Base-by-base conservation (phyloP, 2,329 filamentous ascomycete genomes). In the Exophiala sideris region DNA sequence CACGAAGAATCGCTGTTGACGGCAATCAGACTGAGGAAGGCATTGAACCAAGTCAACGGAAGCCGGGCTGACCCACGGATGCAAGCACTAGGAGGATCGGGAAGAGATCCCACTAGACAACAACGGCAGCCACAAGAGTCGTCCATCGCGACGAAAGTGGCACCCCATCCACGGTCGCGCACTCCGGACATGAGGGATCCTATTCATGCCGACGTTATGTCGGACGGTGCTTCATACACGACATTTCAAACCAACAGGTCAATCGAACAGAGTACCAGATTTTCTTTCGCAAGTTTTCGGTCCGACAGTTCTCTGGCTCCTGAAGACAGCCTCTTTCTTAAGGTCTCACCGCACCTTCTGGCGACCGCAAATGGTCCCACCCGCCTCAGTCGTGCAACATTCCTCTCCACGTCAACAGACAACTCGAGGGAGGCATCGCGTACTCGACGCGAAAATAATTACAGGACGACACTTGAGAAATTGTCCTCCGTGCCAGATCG, bases 1-100 rank as follows among this genome's bases (percentile, higher is more conserved):
- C 77, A 80, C 62, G 78, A 81, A 65, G 76, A 80, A 56, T 69
- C 73, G 38, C 68, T 80, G 1, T 66, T 81, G 3, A 76, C 77
- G 60, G 75, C 77, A 1, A 74, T 81, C 66, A 70, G 78, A 50
- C 67, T 71, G 48, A 76, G 77, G 45, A 70, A 75, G 58, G 75
- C 76, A 46, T 72, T 79, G 5, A 44, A 36, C 12, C 51, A 57
- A 24, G 14, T 45, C 29, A 24, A 34, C 24, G 21, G 62, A 72
- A 73, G 3, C 70, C 75, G 16, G 71, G 70, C 57, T 6, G 40
- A 52, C 29, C 52, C 33, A 20, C 33, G 67, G 76, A 21, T 69
- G 68, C 58, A 49, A 34, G 39, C 20, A 14, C 32, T 57, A 9
- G 45, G 38, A 36, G 45, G 44, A 4, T 20, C 16, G 40, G 50